Base-by-base conservation (phyloP, 2,329 filamentous ascomycete species). In the Penicillium sp. region DNA sequence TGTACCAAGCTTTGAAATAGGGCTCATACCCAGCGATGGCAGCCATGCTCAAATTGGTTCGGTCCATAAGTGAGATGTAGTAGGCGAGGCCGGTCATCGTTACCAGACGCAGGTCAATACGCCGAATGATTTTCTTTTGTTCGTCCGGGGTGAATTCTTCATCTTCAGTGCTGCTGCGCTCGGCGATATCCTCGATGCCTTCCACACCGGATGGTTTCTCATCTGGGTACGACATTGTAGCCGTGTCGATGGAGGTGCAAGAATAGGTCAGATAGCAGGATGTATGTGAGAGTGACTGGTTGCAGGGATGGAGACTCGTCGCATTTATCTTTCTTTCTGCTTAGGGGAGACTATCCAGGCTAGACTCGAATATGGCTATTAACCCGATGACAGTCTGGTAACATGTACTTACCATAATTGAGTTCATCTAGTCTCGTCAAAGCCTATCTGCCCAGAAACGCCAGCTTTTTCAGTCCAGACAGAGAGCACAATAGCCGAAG, bases 41-140 rank as follows among this genome's bases (percentile, higher is more conserved):
- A 35, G 87, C 87, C 20, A 81, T 53, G 25, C 57, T 56, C 39
- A 91, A 71, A 67, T 92, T 92, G 1, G 86, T 89, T 28, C 88
- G 77, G 64, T 93, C 88, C 82, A 92, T 88, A 51, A 92, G 72
- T 56, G 81, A 86, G 59, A 88, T 77, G 65, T 86, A 88, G 68
- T 91, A 91, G 72, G 89, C 79, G 56, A 78, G 64, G 18, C 84
- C 84, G 4, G 82, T 79, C 1, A 79, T 83, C 3, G 78, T 64
- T 35, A 87, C 80, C 3, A 87, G 72, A 2, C 84, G 81, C 27
- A 76, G 72, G 68, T 95, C 89, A 58, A 93, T 75, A 10, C 82
- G 81, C 48, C 78, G 76, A 37, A 90, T 81, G 61, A 93, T 88
- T 37, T 72, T 78, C 64, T 75, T 81, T 70, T 87, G 80, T 69